Base-by-base conservation (phyloP, 257 asterid genomes). In the Verbascum thapsus region DNA sequence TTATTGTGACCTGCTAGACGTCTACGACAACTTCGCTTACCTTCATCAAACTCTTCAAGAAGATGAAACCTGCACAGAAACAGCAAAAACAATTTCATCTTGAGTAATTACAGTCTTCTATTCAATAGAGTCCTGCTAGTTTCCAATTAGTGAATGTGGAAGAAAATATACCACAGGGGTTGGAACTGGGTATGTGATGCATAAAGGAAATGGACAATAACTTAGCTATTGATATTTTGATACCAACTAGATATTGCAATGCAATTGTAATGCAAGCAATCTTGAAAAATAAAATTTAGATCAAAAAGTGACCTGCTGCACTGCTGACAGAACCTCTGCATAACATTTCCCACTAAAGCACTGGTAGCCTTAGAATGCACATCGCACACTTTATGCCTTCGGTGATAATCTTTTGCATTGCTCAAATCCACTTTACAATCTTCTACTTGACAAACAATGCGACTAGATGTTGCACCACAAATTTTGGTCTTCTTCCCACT, bases 301-400 rank as follows among this genome's bases (percentile, higher is more conserved):
- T 8, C 20, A 53, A 54, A 58, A 13, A 53, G 64, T 35, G 68
- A 91, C 98, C 98, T 91, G 95, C 96, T 91, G 75, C 98, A 88
- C 69, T 88, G 98, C 69, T 91, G 98, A 78, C 98, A 91, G 69
- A 91, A 91, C 37, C 98, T 80, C 76, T 91, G 98, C 92, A 83
- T 57, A 20, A 85, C 81, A 58, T 75, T 78, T 66, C 92, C 95
- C 34, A 91, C 96, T 70, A 88, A 68, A 54, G 96, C 94, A 58
- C 70, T 56, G 8, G 80, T 71, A 55, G 95, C 90, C 78, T 91
- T 91, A 51, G 96, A 88, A 78, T 91, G 98, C 69, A 83, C 65
- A 9, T 81, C 92, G 41, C 98, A 91, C 39, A 91, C 98, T 81
- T 88, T 91, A 67, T 91, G 98, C 11, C 98, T 71, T 8, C 96